Percentiles rank a stretch among this genome's conserved stretches.
These are phyloP conservation scores for Claviceps cyperi DNA, from an alignment of 2,329 filamentous ascomycete species.

Conservation along the genomic window DNA sequence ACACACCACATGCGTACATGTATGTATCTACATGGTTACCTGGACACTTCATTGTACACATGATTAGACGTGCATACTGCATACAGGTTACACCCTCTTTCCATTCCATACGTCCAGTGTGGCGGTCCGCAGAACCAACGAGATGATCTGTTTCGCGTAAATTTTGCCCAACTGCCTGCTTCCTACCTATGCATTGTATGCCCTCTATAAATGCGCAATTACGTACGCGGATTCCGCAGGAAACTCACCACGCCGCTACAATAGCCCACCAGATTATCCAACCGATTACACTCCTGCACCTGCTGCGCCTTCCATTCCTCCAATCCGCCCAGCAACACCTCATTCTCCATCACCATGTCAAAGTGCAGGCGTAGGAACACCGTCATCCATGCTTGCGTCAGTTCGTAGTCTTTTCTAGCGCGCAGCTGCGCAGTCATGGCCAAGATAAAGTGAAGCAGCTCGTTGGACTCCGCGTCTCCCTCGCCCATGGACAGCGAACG, in stretches of 20 bases:
- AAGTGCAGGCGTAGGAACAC: slow-evolving; percentile 77
- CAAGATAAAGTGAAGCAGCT: slow-evolving; percentile 66
- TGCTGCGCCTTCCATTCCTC: slow-evolving; percentile 58
- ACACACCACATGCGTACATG: too few relatives aligned
- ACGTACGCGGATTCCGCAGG: slow-evolving; percentile 44
- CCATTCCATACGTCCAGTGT: too few relatives aligned
- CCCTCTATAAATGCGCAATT: background rate
- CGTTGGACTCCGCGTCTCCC: slow-evolving; percentile 40
- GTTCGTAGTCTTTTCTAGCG: slow-evolving; percentile 70
- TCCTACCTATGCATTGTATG: background rate
- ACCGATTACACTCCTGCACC: slow-evolving; percentile 52
- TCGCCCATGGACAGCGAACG: slow-evolving; percentile 51
- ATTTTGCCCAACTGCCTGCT: too few relatives aligned
- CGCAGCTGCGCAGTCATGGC: slow-evolving; percentile 60
- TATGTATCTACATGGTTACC: too few relatives aligned
- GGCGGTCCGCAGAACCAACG: too few relatives aligned
- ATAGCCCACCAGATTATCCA: slow-evolving; percentile 71
- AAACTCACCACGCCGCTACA: slow-evolving; percentile 77
- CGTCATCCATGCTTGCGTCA: slow-evolving; percentile 94
- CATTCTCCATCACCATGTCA: slow-evolving; percentile 36
- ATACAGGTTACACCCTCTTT: too few relatives aligned
- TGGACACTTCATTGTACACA: too few relatives aligned
- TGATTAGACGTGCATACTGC: too few relatives aligned
- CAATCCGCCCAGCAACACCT: slow-evolving; percentile 43
- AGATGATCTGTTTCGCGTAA: too few relatives aligned